phyloP scores from a whole-genome alignment of 305 asterid genomes.

The Fraxinus angustifolia region DNA sequence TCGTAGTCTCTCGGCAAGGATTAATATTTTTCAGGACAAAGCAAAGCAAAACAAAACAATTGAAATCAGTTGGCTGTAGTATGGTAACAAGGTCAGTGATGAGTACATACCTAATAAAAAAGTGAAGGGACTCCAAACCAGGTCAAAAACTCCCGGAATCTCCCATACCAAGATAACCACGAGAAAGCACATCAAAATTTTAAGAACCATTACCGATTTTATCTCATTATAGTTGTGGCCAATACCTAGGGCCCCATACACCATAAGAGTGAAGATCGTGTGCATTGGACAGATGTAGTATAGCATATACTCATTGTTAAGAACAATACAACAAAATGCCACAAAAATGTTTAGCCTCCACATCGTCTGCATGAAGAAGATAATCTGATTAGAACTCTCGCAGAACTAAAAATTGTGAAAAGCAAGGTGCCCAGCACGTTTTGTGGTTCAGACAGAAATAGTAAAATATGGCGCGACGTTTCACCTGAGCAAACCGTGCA shows the following conservation, averaged over 20 bases:
- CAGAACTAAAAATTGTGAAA: conserved; percentile 15
- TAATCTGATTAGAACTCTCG: conserved; percentile 16
- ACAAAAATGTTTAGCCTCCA: conserved; percentile 98
- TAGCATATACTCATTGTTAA: conserved; percentile 84
- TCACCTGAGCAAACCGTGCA: conserved; percentile 95
- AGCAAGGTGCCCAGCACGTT: neutral
- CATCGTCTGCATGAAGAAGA: conserved; percentile 84
- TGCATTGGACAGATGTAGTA: conserved; percentile 99
- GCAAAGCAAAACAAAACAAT: neutral
- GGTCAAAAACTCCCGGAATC: conserved; percentile 87
- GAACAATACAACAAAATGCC: conserved; percentile 79
- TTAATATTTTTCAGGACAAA: neutral
- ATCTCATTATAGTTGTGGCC: conserved; percentile 86
- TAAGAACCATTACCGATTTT: conserved; percentile 74
- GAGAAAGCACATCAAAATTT: conserved; percentile 62
- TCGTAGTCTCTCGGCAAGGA: neutral
- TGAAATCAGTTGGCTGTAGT: neutral
- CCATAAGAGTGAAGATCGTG: conserved; percentile 95
- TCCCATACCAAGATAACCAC: conserved; percentile 96
- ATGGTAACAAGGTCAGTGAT: conserved; percentile 7
- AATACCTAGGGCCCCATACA: conserved; percentile 93
- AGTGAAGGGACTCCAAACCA: conserved; percentile 78
- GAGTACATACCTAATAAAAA: conserved; percentile 63
- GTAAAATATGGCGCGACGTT: neutral
- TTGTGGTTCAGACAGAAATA: neutral